A percentile compares a stretch with the other conserved stretches of the same genome.
These are phyloP conservation scores for Cutaneotrichosporon dermatis DNA, from an alignment of 1,284 basidiomycete species.

Conservation along the genomic window DNA sequence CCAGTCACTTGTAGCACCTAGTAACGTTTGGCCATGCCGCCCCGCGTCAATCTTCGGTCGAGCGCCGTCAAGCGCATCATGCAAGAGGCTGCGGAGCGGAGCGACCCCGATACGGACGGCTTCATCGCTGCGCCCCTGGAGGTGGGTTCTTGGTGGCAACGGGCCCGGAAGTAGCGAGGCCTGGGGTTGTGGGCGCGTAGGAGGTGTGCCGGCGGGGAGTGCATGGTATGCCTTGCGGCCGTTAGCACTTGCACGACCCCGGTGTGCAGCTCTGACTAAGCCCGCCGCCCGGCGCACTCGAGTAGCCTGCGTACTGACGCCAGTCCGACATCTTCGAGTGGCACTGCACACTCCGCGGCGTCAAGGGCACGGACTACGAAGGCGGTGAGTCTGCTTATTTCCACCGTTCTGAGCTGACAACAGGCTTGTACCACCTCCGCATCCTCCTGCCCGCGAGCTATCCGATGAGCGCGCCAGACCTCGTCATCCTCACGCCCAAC, in stretches of 20 bases:
- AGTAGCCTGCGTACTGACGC: constrained; percentile 8
- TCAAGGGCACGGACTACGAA: constrained; percentile 80
- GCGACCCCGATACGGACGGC: constrained; percentile 35
- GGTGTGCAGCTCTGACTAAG: too few relatives aligned
- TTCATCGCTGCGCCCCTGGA: constrained; percentile 73
- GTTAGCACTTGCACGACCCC: too few relatives aligned
- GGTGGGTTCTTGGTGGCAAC: constrained; percentile 52
- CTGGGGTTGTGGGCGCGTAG: too few relatives aligned
- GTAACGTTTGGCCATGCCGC: constrained; percentile 5
- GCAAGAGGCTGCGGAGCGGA: constrained; percentile 85
- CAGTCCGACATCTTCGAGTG: constrained; percentile 61
- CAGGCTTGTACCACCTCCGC: constrained; percentile 73
- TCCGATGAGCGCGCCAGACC: constrained; percentile 87
- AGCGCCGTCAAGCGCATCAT: constrained; percentile 90
- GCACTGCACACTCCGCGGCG: constrained; percentile 93
- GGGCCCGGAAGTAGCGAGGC: too few relatives aligned
- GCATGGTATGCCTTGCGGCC: too few relatives aligned
- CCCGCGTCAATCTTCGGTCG: constrained; percentile 42
- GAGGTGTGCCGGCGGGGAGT: too few relatives aligned
- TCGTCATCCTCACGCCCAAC: constrained; percentile 92
- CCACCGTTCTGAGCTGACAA: too few relatives aligned
- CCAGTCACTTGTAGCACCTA: too few relatives aligned
- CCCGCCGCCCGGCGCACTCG: too few relatives aligned
- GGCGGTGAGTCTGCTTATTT: constrained; percentile 51
- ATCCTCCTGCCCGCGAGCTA: constrained; percentile 88